phyloP scores from a whole-genome alignment of 495 filamentous ascomycete genomes.

The Parathielavia hyrcaniae region DNA sequence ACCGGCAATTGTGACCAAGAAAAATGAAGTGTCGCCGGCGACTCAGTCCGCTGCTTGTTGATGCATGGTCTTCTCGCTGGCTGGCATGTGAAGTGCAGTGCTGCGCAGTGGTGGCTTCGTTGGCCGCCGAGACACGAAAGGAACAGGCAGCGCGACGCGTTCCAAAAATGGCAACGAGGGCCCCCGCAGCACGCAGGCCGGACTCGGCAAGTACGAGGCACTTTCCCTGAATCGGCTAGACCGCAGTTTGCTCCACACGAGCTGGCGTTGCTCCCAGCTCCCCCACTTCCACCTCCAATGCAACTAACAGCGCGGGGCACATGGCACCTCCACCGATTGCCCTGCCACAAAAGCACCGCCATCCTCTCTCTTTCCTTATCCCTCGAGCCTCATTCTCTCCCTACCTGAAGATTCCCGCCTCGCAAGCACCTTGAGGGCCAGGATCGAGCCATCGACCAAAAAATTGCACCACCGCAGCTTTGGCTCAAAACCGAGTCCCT shows the following conservation, averaged over 20 bases:
- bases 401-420: not conserved
- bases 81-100: no score
- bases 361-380: not conserved
- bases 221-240: not conserved
- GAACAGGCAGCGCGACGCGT: constrained; percentile 4
- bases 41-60: not conserved
- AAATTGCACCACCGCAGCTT: not conserved
- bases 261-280: not conserved
- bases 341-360: not conserved
- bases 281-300: not conserved
- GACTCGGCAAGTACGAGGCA: not conserved
- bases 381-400: not conserved
- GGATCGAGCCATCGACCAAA: not conserved
- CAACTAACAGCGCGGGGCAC: constrained; percentile 3
- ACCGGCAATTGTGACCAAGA: not conserved
- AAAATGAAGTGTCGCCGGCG: not conserved
- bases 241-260: not conserved
- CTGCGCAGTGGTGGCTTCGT: not conserved
- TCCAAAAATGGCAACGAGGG: constrained; percentile 4
- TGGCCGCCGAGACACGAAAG: not conserved
- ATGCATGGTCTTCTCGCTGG: not conserved
- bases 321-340: not conserved
- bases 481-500: not conserved
- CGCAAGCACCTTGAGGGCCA: not conserved
- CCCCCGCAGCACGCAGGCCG: not conserved